Base-by-base conservation (phyloP, 306 rosid genomes). In the Cicer judaicum region DNA sequence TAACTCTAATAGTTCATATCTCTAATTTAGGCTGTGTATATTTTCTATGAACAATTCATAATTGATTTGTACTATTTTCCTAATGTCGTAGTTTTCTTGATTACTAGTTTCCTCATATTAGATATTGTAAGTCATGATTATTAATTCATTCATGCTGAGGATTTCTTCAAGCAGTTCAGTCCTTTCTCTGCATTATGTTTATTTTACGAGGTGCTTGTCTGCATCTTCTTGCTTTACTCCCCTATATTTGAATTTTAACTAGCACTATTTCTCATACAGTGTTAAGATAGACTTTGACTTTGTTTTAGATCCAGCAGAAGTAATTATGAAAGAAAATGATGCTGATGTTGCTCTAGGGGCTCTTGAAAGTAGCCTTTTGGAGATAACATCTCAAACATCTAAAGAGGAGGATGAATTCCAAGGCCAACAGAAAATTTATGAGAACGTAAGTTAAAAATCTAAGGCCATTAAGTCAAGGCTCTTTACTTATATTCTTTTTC, bases 401-500 rank as follows among this genome's bases (percentile, higher is more conserved):
- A 64, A 70, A 72, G 89, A 24, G 78, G 90, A 90, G 29, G 86
- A 84, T 63, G 91, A 86, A 57, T 85, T 66, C 77, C 82, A 66
- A 59, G 74, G 84, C 64, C 84, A 85, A 59, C 83, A 83, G 75
- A 70, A 86, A 15, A 63, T 55, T 82, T 72, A 84, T 70, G 52
- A 59, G 85, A 86, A 82, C 78, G 96, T 90, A 69, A 83, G 82
- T 76, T 70, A 62, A 64, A 10, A 55, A 21, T 76, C 73, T 39
- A 72, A 50, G 50, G 47, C 75, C 52, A 39, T 62, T 38, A 62
- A 12, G 7, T 29, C 42, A 53, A 46, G 78, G 7, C 46, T 74
- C 76, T 64, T 61, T 66, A 14, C 42, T 56, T 44, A 5, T 46
- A 19, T 75, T 70, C 19, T 66, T 59, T 66, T 57, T 52, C 50